phyloP scores from a whole-genome alignment of 2,329 filamentous ascomycete genomes.

The Penicillium sp. region DNA sequence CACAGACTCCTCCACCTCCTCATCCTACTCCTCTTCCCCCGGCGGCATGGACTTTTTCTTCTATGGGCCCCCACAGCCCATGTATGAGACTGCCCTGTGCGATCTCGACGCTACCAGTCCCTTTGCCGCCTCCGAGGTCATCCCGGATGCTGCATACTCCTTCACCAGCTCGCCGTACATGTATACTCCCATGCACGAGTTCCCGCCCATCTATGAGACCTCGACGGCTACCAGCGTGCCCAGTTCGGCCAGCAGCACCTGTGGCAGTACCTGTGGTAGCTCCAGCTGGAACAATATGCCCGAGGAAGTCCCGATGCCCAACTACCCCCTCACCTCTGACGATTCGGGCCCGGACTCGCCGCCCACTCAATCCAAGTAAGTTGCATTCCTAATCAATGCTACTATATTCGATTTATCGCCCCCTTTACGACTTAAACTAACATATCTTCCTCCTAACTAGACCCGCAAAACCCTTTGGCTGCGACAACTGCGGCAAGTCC shows the following conservation, averaged over 20 bases:
- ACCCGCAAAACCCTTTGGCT: slow-evolving; percentile 40
- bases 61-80: slow-evolving; percentile 26
- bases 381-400: neutral
- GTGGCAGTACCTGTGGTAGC: slow-evolving; percentile 26
- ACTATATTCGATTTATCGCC: neutral
- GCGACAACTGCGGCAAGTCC: slow-evolving; percentile 44
- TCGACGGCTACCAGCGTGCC: slow-evolving; percentile 36
- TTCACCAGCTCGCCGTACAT: slow-evolving; percentile 33
- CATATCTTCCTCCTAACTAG: slow-evolving; percentile 24
- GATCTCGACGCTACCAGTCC: slow-evolving; percentile 27
- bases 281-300: slow-evolving; percentile 26
- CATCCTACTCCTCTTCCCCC: slow-evolving; percentile 31
- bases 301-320: slow-evolving; percentile 30
- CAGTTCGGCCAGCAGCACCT: slow-evolving; percentile 29
- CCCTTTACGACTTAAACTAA: slow-evolving; percentile 12
- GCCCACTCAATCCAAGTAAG: slow-evolving; percentile 37
- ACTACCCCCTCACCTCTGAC: slow-evolving; percentile 23
- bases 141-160: slow-evolving; percentile 22
- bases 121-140: slow-evolving; percentile 26
- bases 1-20: slow-evolving; percentile 30
- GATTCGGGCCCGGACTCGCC: slow-evolving; percentile 29
- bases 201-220: slow-evolving; percentile 30
- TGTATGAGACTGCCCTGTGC: slow-evolving; percentile 27
- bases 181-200: slow-evolving; percentile 22
- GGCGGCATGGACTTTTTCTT: slow-evolving; percentile 36